Evolutionary conservation across 176 grass and related monocot genomes (phyloP).

Genomic region (Saccharum officinarum): DNA sequence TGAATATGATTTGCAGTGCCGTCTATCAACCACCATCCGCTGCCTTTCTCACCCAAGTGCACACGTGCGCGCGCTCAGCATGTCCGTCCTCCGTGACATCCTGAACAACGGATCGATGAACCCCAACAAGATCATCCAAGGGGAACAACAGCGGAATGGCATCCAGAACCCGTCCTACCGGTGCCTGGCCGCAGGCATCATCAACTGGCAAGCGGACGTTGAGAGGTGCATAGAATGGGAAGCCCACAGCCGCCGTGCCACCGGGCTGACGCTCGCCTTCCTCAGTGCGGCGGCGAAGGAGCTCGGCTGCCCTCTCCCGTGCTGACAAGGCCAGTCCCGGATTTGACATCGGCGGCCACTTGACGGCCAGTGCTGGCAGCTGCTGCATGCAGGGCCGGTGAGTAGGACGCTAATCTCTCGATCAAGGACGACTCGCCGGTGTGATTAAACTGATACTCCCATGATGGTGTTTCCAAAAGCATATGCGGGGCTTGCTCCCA

Average conservation of each 20-base stretch:
- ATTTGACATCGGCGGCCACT: slow-evolving; percentile 11
- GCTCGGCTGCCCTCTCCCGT: slow-evolving; percentile 74
- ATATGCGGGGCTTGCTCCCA: slow-evolving; percentile 26
- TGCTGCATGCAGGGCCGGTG: slow-evolving; percentile 37
- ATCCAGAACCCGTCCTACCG: slow-evolving; percentile 59
- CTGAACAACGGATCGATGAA: slow-evolving; percentile 54
- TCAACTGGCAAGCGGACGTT: slow-evolving; percentile 80
- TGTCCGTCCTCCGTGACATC: slow-evolving; percentile 84
- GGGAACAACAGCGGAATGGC: slow-evolving; percentile 50
- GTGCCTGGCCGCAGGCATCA: slow-evolving; percentile 48
- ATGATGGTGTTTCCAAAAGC: slow-evolving; percentile 23
- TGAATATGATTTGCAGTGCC: slow-evolving; percentile 71
- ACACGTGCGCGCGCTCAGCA: slow-evolving; percentile 90
- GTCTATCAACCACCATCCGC: slow-evolving; percentile 85
- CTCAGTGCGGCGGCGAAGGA: slow-evolving; percentile 67
- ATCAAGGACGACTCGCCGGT: slow-evolving; percentile 33
- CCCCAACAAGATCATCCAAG: slow-evolving; percentile 44
- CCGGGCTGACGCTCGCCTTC: slow-evolving; percentile 73
- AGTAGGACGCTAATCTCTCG: slow-evolving; percentile 39
- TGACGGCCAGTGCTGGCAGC: slow-evolving; percentile 24
- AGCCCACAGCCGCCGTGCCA: slow-evolving; percentile 77
- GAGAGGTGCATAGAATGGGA: slow-evolving; percentile 95
- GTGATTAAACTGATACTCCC: slow-evolving; percentile 41
- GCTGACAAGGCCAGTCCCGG: slow-evolving; percentile 35
- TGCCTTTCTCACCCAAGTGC: slow-evolving; percentile 96